A percentile compares a stretch with the other conserved stretches of the same genome.
These are phyloP conservation scores for Bacterosira constricta DNA, from an alignment of 108 stramenopile species.

Conservation along the genomic window DNA sequence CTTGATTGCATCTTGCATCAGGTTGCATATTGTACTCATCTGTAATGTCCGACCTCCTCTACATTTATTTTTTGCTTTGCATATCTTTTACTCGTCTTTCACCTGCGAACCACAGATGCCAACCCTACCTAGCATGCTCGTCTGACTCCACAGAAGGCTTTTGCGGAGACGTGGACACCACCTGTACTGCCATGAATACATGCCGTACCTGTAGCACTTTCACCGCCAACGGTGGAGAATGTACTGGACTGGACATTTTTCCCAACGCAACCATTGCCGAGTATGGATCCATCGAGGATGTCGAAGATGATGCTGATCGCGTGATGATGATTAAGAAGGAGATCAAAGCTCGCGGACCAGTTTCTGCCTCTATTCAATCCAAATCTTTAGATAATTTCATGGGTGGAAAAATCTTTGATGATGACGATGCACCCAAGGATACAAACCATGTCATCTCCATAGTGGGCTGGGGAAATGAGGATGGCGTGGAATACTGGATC, in stretches of 20 bases:
- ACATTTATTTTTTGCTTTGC: not conserved
- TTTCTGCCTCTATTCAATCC: conserved; percentile 84
- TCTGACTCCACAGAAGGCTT: conserved; percentile 72
- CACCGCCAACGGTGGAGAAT: conserved; percentile 47
- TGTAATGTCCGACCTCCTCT: not conserved
- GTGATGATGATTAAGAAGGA: conserved; percentile 47
- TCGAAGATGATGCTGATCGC: conserved; percentile 11
- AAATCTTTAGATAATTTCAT: conserved; percentile 57
- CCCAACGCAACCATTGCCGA: conserved; percentile 69
- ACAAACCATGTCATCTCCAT: conserved; percentile 89
- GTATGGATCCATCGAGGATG: conserved; percentile 33
- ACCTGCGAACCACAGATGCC: conserved; percentile 40
- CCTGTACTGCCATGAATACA: conserved; percentile 67
- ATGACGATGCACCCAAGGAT: conserved; percentile 45
- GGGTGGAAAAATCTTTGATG: conserved; percentile 74
- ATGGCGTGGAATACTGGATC: conserved; percentile 85
- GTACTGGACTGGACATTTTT: conserved; percentile 62
- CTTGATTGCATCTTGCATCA: too few species aligned
- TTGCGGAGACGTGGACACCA: conserved; percentile 80
- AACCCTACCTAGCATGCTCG: conserved; percentile 88
- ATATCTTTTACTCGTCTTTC: not conserved
- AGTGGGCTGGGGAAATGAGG: conserved; percentile 89
- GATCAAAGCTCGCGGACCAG: conserved; percentile 91
- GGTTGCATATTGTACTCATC: not conserved
- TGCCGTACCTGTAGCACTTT: conserved; percentile 57